Percentiles rank a stretch among this genome's conserved stretches.
Evolutionary conservation across 441 rosid species (phyloP).

Genomic region (Eutrema salsugineum): DNA sequence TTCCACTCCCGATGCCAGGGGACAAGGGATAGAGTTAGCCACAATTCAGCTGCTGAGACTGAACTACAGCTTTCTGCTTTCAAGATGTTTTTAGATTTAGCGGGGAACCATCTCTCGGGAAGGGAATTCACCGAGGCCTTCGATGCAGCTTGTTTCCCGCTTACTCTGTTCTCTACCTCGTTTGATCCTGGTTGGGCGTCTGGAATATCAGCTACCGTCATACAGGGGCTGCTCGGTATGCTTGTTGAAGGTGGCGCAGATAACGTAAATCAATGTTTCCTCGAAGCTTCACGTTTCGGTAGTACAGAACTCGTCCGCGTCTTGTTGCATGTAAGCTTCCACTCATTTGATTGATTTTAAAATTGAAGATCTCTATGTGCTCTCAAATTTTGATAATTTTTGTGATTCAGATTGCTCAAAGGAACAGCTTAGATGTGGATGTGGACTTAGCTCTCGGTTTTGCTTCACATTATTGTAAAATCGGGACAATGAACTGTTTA

Average conservation of each 20-base stretch:
- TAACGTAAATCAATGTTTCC: conserved; percentile 93
- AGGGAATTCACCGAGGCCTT: conserved; percentile 96
- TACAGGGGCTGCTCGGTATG: conserved; percentile 85
- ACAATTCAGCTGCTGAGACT: conserved; percentile 71
- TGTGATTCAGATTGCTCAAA: conserved; percentile 70
- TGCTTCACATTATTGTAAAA: conserved; percentile 88
- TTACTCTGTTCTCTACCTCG: conserved; percentile 85
- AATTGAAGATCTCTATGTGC: neutral
- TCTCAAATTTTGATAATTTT: neutral
- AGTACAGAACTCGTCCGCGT: conserved; percentile 96
- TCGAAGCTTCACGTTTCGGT: conserved; percentile 97
- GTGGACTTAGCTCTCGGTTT: conserved; percentile 88
- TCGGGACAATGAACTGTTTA: conserved; percentile 90
- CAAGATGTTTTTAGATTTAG: conserved; percentile 87
- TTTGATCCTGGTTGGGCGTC: conserved; percentile 98
- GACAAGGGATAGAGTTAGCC: conserved; percentile 55
- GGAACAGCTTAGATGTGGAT: conserved; percentile 95
- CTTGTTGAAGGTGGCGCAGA: conserved; percentile 95
- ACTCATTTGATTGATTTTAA: neutral
- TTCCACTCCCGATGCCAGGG: conserved; percentile 89
- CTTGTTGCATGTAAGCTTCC: conserved; percentile 63
- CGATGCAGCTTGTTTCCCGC: conserved; percentile 96
- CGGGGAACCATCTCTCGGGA: conserved; percentile 86
- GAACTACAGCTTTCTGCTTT: conserved; percentile 88
- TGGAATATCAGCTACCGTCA: conserved; percentile 80